Evolutionary conservation across 2,329 filamentous ascomycete genomes (phyloP).

Genomic region (Ceratocystis variospora): DNA sequence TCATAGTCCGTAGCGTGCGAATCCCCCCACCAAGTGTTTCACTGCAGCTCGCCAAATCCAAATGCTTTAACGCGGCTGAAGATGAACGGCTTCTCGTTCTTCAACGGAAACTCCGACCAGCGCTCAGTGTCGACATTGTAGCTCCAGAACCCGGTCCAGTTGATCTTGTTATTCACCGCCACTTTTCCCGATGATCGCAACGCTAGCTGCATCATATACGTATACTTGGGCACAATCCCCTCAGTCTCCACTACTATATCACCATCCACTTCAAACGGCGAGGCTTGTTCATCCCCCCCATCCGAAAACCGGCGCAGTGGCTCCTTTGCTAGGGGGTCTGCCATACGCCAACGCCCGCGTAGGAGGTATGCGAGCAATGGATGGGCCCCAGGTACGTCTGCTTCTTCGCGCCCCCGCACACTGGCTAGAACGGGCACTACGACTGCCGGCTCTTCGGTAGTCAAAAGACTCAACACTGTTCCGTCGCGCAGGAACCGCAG

Average conservation of each 20-base stretch:
- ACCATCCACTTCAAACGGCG: slow-evolving; percentile 39
- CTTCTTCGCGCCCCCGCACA: slow-evolving; percentile 57
- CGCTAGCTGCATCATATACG: slow-evolving; percentile 67
- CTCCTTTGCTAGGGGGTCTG: slow-evolving; percentile 17
- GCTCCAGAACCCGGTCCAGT: slow-evolving; percentile 82
- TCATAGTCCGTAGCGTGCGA: no score
- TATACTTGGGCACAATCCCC: slow-evolving; percentile 63
- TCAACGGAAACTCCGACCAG: slow-evolving; percentile 64
- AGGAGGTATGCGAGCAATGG: slow-evolving; percentile 37
- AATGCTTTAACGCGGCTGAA: slow-evolving; percentile 55
- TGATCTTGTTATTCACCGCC: slow-evolving; percentile 67
- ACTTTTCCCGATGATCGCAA: slow-evolving; percentile 50
- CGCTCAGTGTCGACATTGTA: slow-evolving; percentile 84
- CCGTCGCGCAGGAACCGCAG: slow-evolving; percentile 90
- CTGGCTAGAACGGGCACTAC: slow-evolving; percentile 73
- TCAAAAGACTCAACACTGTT: slow-evolving; percentile 64
- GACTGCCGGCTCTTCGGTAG: slow-evolving; percentile 67
- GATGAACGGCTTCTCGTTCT: slow-evolving; percentile 51
- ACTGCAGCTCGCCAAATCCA: slow-evolving; percentile 31
- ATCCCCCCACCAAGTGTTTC: neutral
- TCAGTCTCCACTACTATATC: slow-evolving; percentile 77
- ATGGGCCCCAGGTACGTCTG: slow-evolving; percentile 34
- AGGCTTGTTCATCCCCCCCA: slow-evolving; percentile 11
- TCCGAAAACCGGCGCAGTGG: slow-evolving; percentile 26
- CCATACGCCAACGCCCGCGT: slow-evolving; percentile 41